Evolutionary conservation across 2,329 filamentous ascomycete species (phyloP), one percentile per base, ranked within the genome.

Genomic region (Pyricularia sp.): DNA sequence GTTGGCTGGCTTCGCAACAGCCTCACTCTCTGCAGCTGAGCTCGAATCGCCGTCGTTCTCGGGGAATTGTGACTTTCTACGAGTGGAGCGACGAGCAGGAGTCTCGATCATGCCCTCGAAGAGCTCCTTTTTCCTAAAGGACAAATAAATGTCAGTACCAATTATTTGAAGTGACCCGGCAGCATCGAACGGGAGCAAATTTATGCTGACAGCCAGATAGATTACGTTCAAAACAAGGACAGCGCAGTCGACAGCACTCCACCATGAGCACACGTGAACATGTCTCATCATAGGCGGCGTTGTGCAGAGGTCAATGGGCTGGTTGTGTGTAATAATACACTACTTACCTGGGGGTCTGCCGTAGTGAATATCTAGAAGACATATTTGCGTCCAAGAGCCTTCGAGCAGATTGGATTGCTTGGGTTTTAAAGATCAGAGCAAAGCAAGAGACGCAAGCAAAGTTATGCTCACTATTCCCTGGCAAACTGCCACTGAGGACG

Each of bases 41-140:
- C 80, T 82, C 26, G 83, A 81, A 69, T 86, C 83, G 74, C 80
- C 80, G 68, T 86, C 84, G 70, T 78, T 77, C 28, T 84, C 82
- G 67, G 81, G 78, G 66, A 83, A 79, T 28, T 82, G 82, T 11
- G 83, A 80, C 74, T 85, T 85, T 73, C 85, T 83, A 73, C 84
- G 81, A 64, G 79, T 79, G 69, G 81, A 80, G 63, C 80, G 78
- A 63, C 83, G 83, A 61, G 78, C 73, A 30, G 85, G 85, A 10
- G 85, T 88, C 76, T 87, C 85, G 70, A 88, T 78, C 85, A 88
- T 86, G 73, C 86, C 86, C 50, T 86, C 82, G 73, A 86, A 88
- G 69, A 86, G 82, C 75, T 87, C 85, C 78, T 86, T 87, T 78
- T 88, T 88, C 72, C 86, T 88, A 68, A 67, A 23, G 33, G 17